phyloP scores from a whole-genome alignment of 257 asterid genomes.

The Cinchona pubescens region DNA sequence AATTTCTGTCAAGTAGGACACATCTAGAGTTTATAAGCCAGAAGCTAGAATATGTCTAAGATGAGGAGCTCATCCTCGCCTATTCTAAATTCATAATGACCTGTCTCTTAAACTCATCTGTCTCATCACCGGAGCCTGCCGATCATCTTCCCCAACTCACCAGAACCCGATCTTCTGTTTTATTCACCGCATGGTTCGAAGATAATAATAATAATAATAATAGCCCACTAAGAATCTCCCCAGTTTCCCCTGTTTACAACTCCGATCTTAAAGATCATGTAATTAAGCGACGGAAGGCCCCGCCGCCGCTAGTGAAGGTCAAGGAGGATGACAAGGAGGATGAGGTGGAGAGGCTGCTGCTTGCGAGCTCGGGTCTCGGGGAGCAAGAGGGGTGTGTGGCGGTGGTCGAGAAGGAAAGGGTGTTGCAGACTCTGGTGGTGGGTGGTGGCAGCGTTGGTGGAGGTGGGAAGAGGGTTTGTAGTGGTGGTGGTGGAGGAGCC shows the following conservation, averaged over 20 bases:
- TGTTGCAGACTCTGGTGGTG: constrained; percentile 26
- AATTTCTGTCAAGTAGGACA: too few relatives aligned
- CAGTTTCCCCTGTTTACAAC: constrained; percentile 27
- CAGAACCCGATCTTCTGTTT: constrained; percentile 46
- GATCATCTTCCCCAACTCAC: constrained; percentile 41
- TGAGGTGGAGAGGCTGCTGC: constrained; percentile 30
- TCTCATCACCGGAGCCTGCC: constrained; percentile 51
- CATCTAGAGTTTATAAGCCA: too few relatives aligned
- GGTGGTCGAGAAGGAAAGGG: constrained; percentile 6
- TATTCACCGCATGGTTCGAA: constrained; percentile 33
- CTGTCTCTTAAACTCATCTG: constrained; percentile 43
- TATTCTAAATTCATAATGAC: constrained; percentile 50
- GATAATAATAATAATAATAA: too few relatives aligned
- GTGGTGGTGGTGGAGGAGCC: constrained; percentile 34
- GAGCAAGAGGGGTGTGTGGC: constrained; percentile 17
- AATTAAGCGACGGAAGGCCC: constrained; percentile 28
- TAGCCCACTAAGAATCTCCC: constrained; percentile 13
- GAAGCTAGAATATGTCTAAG: constrained; percentile 41
- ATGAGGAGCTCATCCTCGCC: constrained; percentile 66
- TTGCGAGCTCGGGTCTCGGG: constrained; percentile 31
- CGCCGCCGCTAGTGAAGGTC: constrained; percentile 30
- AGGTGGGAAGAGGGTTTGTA: constrained; percentile 31
- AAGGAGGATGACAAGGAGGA: constrained; percentile 33
- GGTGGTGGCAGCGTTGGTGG: constrained; percentile 39
- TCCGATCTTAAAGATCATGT: constrained; percentile 42